Evolutionary conservation across 208 protist genomes (phyloP), one percentile per base, ranked within the genome.

Genomic region (Strigomonas oncopelti): DNA sequence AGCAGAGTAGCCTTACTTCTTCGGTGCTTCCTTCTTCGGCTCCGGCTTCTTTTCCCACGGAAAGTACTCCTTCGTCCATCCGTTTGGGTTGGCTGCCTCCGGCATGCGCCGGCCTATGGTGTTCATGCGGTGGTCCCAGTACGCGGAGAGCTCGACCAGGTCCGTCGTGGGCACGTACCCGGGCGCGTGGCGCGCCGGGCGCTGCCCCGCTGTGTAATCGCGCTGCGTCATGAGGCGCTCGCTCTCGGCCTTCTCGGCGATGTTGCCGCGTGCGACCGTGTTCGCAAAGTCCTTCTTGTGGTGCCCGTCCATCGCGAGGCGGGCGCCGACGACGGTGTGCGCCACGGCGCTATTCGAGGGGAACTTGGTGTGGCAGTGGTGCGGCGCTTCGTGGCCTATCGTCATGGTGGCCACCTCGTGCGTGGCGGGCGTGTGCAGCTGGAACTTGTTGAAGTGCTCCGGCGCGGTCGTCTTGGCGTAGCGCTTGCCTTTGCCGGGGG

Each of bases 61-160:
- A 60, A 91, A 85, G 52, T 72, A 73, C 62, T 94, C 89, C 28
- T 69, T 61, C 58, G 81, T 77, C 67, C 80, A 88, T 24, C 89
- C 86, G 24, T 80, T 88, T 29, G 38, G 63, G 68, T 95, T 95
- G n/a, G 72, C 38, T 75, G 88, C 84, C 45, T 78, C 62, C 0
- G 88, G 54, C 71, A 88, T 90, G 38, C 74, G 75, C 42, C 74
- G 69, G 28, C 52, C 57, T 55, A 70, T 34, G 16, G 61, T 68
- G n/a, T 77, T 61, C 51, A 71, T 67, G 48, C 77, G 81, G 13
- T 58, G 65, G 52, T 81, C 71, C 25, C 88, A 72, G 74, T 79
- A 86, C 29, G 78, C 75, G 31, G 71, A 74, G 56, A 65, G 58
- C 22, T 80, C 72, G n/a, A 67, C 69, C 53, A 71, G 36, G 25